Conservation (phyloP, 306 rosid species). For the Abrus precatorius region DNA sequence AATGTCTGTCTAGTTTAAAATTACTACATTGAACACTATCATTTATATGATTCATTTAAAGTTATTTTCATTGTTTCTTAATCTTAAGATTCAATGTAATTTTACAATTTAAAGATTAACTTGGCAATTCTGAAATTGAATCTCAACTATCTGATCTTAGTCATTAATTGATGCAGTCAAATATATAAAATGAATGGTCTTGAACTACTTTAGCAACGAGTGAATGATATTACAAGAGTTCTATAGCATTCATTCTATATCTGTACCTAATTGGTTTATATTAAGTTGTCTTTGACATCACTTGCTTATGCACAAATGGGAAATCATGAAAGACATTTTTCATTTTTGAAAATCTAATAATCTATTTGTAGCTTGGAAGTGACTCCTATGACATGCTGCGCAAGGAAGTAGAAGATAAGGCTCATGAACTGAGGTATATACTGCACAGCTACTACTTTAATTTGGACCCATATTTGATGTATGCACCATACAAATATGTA, state of each 20-base stretch:
- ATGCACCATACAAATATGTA: not conserved
- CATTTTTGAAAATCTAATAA: not conserved
- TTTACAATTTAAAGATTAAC: too few species aligned
- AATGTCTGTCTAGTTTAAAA: too few species aligned
- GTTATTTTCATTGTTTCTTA: too few species aligned
- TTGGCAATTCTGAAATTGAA: too few species aligned
- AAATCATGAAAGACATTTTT: not conserved
- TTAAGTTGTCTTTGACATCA: not conserved
- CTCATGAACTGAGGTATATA: constrained; percentile 11
- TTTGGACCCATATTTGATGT: not conserved
- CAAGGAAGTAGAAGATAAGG: constrained; percentile 5
- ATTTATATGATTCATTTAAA: too few species aligned
- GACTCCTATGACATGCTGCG: not conserved
- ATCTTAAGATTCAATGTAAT: too few species aligned
- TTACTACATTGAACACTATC: too few species aligned
- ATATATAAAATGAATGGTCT: not conserved
- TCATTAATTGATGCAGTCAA: not conserved
- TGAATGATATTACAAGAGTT: not conserved
- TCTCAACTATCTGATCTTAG: too few species aligned
- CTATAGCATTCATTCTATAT: not conserved
- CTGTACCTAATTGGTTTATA: too few species aligned
- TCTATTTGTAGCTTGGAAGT: constrained; percentile 8
- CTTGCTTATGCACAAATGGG: not conserved
- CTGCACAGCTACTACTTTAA: not conserved
- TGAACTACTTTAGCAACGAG: not conserved